Evolutionary conservation across 305 asterid species (phyloP).

Genomic region (Plantago coronopus): DNA sequence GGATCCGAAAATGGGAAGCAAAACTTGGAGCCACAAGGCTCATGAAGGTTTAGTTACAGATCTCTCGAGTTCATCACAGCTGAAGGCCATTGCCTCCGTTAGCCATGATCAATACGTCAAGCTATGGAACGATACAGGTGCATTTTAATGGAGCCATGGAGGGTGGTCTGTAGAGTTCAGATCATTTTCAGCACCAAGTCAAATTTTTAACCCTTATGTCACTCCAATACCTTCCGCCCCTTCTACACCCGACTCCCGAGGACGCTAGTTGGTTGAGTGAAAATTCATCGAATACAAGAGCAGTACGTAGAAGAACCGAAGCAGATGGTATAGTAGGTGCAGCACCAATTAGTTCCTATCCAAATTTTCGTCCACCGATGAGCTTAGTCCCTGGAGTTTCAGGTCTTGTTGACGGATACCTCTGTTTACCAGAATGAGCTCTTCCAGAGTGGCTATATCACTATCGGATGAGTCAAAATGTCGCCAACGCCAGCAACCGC

Average conservation of each 20-base stretch:
- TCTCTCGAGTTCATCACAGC: slow-evolving; percentile 24
- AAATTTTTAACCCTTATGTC: slow-evolving; percentile 33
- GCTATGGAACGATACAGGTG: slow-evolving; percentile 26
- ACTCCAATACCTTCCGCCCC: slow-evolving; percentile 87
- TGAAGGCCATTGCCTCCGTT: slow-evolving; percentile 29
- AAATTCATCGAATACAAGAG: slow-evolving; percentile 31
- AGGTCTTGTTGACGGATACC: slow-evolving; percentile 57
- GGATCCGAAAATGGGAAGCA: slow-evolving; percentile 33
- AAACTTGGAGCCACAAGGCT: slow-evolving; percentile 19
- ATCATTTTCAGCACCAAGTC: slow-evolving; percentile 27
- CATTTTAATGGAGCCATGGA: too few relatives aligned
- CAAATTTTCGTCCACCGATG: slow-evolving; percentile 21
- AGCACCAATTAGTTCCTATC: slow-evolving; percentile 43
- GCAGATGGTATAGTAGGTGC: slow-evolving; percentile 69
- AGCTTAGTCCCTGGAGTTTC: slow-evolving; percentile 32
- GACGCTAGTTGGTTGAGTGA: slow-evolving; percentile 49
- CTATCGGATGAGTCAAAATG: slow-evolving; percentile 62
- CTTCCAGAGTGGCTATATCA: slow-evolving; percentile 94
- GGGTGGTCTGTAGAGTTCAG: not conserved
- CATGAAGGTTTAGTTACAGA: slow-evolving; percentile 26
- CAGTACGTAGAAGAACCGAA: slow-evolving; percentile 31
- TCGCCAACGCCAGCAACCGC: slow-evolving; percentile 32
- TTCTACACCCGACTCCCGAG: slow-evolving; percentile 57
- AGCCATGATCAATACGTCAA: slow-evolving; percentile 36
- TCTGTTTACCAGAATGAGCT: slow-evolving; percentile 64